A percentile compares a stretch with the other conserved stretches of the same genome.
Evolutionary conservation across 371 early-diverging fungal species (phyloP).

Genomic region (Coemansia sp.): DNA sequence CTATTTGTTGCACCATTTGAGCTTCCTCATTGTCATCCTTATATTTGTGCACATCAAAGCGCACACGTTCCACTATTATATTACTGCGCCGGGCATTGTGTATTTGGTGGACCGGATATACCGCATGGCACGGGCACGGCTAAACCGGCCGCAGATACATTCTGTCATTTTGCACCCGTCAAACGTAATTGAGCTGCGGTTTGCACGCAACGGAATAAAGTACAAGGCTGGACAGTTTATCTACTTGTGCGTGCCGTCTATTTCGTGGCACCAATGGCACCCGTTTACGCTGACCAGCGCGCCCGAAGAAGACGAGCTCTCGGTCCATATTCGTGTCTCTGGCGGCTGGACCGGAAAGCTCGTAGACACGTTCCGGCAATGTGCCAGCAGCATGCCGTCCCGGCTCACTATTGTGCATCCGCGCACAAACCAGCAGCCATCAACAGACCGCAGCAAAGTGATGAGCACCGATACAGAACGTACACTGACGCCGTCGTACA

Average conservation of each 20-base stretch:
- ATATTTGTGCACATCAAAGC: conserved; percentile 59
- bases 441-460: not conserved
- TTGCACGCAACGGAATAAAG: conserved; percentile 58
- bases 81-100: conserved; percentile 53
- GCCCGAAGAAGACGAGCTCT: conserved; percentile 74
- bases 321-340: conserved; percentile 72
- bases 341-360: conserved; percentile 76
- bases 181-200: conserved; percentile 66
- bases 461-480: conserved; percentile 1
- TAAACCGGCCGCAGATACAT: conserved; percentile 29
- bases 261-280: conserved; percentile 70
- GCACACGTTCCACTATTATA: conserved; percentile 61
- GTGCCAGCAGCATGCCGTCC: not conserved
- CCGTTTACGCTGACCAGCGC: conserved; percentile 84
- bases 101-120: conserved; percentile 63
- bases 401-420: not conserved
- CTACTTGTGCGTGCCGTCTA: conserved; percentile 63
- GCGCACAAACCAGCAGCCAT: not conserved
- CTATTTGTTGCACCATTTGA: conserved; percentile 71
- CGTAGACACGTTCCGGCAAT: conserved; percentile 55
- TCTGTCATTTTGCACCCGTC: conserved; percentile 66
- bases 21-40: conserved; percentile 56
- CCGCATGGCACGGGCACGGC: conserved; percentile 57
- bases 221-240: conserved; percentile 58
- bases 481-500: conserved; percentile 7